Evolutionary conservation across 1,284 basidiomycete species (phyloP).

Genomic region (Vanrija humicola): DNA sequence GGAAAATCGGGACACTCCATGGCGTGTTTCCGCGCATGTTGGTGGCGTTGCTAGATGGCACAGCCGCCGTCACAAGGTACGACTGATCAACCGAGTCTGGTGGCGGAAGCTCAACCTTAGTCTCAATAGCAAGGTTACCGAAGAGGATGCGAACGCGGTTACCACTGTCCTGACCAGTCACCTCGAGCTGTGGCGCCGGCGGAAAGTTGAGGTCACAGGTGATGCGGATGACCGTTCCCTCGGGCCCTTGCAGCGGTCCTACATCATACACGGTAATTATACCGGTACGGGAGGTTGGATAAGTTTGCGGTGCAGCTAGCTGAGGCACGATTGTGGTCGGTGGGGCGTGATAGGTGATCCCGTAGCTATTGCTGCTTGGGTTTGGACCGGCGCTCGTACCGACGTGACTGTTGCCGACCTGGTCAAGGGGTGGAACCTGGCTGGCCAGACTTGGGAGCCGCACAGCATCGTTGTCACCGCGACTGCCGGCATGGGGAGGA

Average conservation of each 20-base stretch:
- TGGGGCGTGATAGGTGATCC: too few relatives aligned
- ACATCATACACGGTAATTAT: constrained; percentile 26
- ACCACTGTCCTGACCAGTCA: neutral
- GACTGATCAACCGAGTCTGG: neutral
- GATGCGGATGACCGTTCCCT: constrained; percentile 29
- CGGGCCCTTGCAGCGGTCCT: constrained; percentile 24
- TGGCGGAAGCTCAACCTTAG: constrained; percentile 14
- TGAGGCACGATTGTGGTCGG: too few relatives aligned
- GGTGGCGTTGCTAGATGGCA: neutral
- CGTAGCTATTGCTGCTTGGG: too few relatives aligned
- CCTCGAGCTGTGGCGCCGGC: neutral
- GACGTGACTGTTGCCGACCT: too few relatives aligned
- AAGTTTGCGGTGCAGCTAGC: too few relatives aligned
- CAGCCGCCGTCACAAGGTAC: constrained; percentile 4
- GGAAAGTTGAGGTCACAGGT: constrained; percentile 28
- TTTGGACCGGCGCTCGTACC: too few relatives aligned
- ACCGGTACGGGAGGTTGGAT: neutral
- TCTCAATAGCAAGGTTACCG: constrained; percentile 30
- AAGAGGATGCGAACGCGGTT: constrained; percentile 33
- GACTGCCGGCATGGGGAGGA: too few relatives aligned
- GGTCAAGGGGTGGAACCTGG: too few relatives aligned
- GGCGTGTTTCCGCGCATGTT: neutral
- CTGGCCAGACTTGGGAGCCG: too few relatives aligned
- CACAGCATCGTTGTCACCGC: too few relatives aligned
- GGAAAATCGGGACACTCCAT: constrained; percentile 27